These are phyloP conservation scores for Solanum aculeatissimum DNA, from an alignment of 305 asterid species.

Conservation along the genomic window DNA sequence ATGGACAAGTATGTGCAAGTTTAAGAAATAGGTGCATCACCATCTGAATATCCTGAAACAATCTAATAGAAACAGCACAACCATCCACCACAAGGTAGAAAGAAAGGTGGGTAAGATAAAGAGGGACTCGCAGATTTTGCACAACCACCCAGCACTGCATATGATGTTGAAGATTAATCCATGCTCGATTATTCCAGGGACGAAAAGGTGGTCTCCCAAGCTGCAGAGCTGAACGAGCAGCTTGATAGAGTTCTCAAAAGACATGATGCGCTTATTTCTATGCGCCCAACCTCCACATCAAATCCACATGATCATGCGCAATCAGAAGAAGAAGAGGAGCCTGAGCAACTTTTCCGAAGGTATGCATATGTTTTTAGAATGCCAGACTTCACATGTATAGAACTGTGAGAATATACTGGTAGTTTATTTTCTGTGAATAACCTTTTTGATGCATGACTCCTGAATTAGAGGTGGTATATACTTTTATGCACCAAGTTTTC, in stretches of 20 bases:
- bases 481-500: neutral
- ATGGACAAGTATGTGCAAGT: neutral
- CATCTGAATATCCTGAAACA: neutral
- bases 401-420: neutral
- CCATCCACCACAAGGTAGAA: neutral
- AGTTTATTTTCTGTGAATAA: neutral
- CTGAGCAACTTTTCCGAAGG: slow-evolving; percentile 87
- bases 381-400: neutral
- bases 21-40: neutral
- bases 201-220: slow-evolving; percentile 57
- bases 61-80: neutral
- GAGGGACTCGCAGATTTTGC: neutral
- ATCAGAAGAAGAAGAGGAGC: slow-evolving; percentile 77
- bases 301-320: slow-evolving; percentile 34
- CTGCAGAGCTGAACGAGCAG: slow-evolving; percentile 82
- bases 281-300: slow-evolving; percentile 42
- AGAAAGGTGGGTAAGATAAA: neutral
- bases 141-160: neutral
- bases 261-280: slow-evolving; percentile 65
- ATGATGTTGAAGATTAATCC: neutral
- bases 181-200: slow-evolving; percentile 32
- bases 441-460: neutral
- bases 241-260: slow-evolving; percentile 67
- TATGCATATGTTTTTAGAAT: slow-evolving; percentile 5
- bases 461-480: neutral